A percentile compares a stretch with the other conserved stretches of the same genome.
Conservation (phyloP, 2,329 filamentous ascomycete genomes). For the Xylariaceae sp. region DNA sequence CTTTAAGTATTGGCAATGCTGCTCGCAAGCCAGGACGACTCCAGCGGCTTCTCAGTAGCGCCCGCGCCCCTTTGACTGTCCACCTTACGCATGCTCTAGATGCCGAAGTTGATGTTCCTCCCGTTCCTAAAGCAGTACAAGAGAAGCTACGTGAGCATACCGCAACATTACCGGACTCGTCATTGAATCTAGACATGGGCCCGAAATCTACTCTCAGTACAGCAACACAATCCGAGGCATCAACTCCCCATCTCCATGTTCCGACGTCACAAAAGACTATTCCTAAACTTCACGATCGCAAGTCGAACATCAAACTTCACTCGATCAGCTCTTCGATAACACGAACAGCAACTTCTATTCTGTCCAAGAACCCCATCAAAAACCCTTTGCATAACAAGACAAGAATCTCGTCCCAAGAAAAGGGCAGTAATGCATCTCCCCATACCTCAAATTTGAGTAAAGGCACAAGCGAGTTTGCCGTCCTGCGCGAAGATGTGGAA, state of each 20-base stretch:
- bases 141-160: slow-evolving; percentile 36
- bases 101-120: slow-evolving; percentile 30
- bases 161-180: slow-evolving; percentile 33
- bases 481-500: too few relatives aligned
- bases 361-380: slow-evolving; percentile 31
- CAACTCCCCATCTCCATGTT: neutral
- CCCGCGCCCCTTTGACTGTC: slow-evolving; percentile 31
- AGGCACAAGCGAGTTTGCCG: neutral
- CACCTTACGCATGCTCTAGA: slow-evolving; percentile 35
- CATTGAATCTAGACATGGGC: slow-evolving; percentile 38
- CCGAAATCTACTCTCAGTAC: slow-evolving; percentile 44
- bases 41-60: slow-evolving; percentile 39
- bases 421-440: neutral
- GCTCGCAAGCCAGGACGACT: slow-evolving; percentile 38
- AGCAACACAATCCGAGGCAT: slow-evolving; percentile 28
- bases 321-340: slow-evolving; percentile 22
- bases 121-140: slow-evolving; percentile 36
- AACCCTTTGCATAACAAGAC: slow-evolving; percentile 30
- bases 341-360: slow-evolving; percentile 28
- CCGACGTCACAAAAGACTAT: neutral
- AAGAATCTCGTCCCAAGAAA: neutral
- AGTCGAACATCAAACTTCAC: slow-evolving; percentile 14
- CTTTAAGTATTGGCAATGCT: slow-evolving; percentile 35
- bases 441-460: neutral
- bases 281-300: slow-evolving; percentile 1